Percentiles rank a stretch among this genome's conserved stretches.
These are phyloP conservation scores for Alternaria sp. DNA, from an alignment of 2,329 filamentous ascomycete genomes.

Conservation along the genomic window DNA sequence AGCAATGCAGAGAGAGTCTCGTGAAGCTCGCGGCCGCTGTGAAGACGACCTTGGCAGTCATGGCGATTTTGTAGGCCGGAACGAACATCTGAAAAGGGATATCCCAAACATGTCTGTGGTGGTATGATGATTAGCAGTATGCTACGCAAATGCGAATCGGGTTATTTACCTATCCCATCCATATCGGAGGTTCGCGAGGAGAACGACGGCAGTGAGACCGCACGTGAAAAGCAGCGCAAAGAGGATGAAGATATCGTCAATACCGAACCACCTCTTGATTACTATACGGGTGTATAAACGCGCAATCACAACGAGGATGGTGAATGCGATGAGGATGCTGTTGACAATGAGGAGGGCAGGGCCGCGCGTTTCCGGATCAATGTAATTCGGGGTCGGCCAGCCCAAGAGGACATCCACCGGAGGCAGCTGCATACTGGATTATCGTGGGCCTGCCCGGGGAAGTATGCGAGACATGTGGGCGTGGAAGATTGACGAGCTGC, in stretches of 20 bases:
- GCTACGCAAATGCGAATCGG: accelerated
- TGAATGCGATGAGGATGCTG: constrained; percentile 47
- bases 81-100: constrained; percentile 38
- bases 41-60: constrained; percentile 53
- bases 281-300: constrained; percentile 50
- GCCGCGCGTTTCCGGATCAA: constrained; percentile 48
- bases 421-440: constrained; percentile 35
- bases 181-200: constrained; percentile 51
- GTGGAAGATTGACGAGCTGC: not conserved
- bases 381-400: constrained; percentile 52
- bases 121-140: not conserved
- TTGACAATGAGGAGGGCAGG: constrained; percentile 50
- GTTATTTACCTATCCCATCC: constrained; percentile 43
- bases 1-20: constrained; percentile 52
- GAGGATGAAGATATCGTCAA: constrained; percentile 52
- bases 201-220: constrained; percentile 47
- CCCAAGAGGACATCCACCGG: constrained; percentile 37
- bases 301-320: constrained; percentile 43
- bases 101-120: constrained; percentile 52
- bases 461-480: constrained; percentile 10
- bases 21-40: constrained; percentile 52
- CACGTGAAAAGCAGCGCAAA: constrained; percentile 49
- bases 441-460: constrained; percentile 1
- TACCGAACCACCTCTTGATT: constrained; percentile 52
- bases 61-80: constrained; percentile 46